Percentiles rank a stretch among this genome's conserved stretches.
Evolutionary conservation across 2,329 filamentous ascomycete species (phyloP).

Genomic region (Lomentospora prolificans): DNA sequence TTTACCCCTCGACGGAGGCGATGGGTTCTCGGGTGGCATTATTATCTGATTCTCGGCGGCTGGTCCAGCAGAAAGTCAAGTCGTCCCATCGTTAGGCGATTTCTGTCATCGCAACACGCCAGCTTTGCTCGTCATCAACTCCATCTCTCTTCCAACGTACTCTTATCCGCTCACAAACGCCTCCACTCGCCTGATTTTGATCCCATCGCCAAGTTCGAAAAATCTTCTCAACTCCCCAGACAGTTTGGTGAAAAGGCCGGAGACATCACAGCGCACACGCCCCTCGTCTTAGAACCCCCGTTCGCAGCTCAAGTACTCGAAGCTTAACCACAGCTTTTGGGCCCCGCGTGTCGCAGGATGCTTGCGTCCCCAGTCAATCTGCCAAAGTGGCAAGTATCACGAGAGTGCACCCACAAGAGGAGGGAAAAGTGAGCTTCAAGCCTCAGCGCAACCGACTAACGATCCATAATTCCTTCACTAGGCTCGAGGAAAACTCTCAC

Average conservation of each 20-base stretch:
- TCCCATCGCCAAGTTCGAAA: slow-evolving; percentile 1
- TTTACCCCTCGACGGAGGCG: too few species aligned
- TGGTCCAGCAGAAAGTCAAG: too few species aligned
- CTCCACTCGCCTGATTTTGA: too few species aligned
- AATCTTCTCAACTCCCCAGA: not conserved
- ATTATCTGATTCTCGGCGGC: not conserved
- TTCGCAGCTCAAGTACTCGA: too few species aligned
- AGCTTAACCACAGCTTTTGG: too few species aligned
- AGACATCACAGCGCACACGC: not conserved
- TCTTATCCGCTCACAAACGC: slow-evolving; percentile 7
- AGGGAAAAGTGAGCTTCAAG: not conserved
- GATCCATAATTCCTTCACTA: slow-evolving; percentile 24
- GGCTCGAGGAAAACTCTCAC: slow-evolving; percentile 86
- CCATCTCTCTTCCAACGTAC: too few species aligned
- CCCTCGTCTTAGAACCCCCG: not conserved
- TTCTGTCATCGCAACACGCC: not conserved
- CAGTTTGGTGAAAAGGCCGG: too few species aligned
- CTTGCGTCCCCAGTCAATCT: slow-evolving; percentile 43
- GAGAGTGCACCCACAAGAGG: slow-evolving; percentile 1
- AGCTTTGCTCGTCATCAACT: too few species aligned
- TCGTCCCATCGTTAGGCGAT: not conserved
- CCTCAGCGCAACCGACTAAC: not conserved
- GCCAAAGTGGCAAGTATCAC: slow-evolving; percentile 42
- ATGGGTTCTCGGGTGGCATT: too few species aligned
- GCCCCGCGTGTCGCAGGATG: too few species aligned